A percentile compares a stretch with the other conserved stretches of the same genome.
phyloP scores from a whole-genome alignment of 345 rosid species.

The Eucalyptus sp. region DNA sequence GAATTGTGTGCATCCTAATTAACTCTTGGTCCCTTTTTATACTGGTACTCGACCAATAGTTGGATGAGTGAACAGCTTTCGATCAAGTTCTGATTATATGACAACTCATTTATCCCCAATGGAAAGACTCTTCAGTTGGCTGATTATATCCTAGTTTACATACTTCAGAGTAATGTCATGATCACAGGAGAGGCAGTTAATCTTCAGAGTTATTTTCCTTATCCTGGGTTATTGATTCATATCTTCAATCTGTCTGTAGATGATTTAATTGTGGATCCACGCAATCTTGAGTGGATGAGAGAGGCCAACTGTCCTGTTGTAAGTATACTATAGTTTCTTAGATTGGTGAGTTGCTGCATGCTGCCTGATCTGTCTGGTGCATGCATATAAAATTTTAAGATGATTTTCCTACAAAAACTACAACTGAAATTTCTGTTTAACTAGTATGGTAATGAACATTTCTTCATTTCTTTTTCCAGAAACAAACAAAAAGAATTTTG shows the following conservation, averaged over 20 bases:
- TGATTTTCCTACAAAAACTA: background rate
- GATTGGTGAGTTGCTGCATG: background rate
- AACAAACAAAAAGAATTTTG: background rate
- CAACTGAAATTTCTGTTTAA: background rate
- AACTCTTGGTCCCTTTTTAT: background rate
- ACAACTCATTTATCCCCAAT: background rate
- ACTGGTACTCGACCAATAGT: background rate
- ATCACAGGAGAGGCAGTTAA: background rate
- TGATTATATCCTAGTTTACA: background rate
- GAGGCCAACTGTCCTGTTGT: conserved; percentile 95
- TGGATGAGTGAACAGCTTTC: background rate
- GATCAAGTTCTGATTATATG: background rate
- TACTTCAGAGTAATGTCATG: background rate
- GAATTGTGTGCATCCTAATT: background rate
- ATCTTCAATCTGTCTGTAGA: conserved; percentile 26
- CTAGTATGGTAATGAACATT: background rate
- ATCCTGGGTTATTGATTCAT: background rate
- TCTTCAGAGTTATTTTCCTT: background rate
- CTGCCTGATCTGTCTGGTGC: background rate
- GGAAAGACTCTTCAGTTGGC: background rate
- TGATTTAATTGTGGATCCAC: conserved; percentile 93
- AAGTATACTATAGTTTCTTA: conserved; percentile 11
- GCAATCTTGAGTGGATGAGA: conserved; percentile 94
- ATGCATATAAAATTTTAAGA: background rate
- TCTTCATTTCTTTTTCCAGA: background rate